phyloP scores from a whole-genome alignment of 2,329 filamentous ascomycete species.

The Hypoxylon sp. region DNA sequence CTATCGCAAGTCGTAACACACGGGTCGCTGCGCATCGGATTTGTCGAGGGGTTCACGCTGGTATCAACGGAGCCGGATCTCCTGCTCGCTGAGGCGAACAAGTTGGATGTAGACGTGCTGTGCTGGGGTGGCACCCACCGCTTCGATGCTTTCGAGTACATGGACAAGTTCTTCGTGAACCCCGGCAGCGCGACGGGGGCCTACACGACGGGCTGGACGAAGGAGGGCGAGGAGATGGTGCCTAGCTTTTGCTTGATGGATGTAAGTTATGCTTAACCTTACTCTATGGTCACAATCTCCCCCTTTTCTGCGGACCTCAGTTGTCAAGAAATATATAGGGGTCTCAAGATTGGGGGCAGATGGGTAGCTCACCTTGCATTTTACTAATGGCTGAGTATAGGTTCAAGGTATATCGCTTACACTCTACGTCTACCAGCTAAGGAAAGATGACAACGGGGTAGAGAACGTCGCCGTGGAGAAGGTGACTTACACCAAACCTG shows the following conservation, averaged over 20 bases:
- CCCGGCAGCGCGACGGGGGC: slow-evolving; percentile 76
- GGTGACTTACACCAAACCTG: slow-evolving; percentile 85
- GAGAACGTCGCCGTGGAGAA: slow-evolving; percentile 88
- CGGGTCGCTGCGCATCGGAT: slow-evolving; percentile 74
- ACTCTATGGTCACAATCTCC: neutral
- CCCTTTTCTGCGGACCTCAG: neutral
- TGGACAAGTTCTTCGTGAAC: slow-evolving; percentile 81
- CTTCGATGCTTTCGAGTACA: slow-evolving; percentile 79
- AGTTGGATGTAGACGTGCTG: slow-evolving; percentile 76
- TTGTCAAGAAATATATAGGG: slow-evolving; percentile 3
- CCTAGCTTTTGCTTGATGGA: slow-evolving; percentile 99
- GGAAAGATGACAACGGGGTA: slow-evolving; percentile 80
- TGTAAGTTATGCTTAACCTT: slow-evolving; percentile 68
- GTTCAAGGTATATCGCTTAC: slow-evolving; percentile 97
- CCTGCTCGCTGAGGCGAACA: slow-evolving; percentile 75
- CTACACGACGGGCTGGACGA: slow-evolving; percentile 69
- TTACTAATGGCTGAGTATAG: slow-evolving; percentile 59
- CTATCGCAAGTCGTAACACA: slow-evolving; percentile 76
- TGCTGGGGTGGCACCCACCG: slow-evolving; percentile 77
- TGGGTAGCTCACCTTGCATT: slow-evolving; percentile 22
- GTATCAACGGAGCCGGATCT: slow-evolving; percentile 76
- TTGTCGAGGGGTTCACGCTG: slow-evolving; percentile 76
- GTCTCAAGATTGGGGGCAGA: slow-evolving; percentile 24
- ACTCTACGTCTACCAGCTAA: slow-evolving; percentile 91
- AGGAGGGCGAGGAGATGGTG: slow-evolving; percentile 77